A percentile compares a stretch with the other conserved stretches of the same genome.
Evolutionary conservation across 1,284 basidiomycete genomes (phyloP).

Genomic region (Ustilago nuda): DNA sequence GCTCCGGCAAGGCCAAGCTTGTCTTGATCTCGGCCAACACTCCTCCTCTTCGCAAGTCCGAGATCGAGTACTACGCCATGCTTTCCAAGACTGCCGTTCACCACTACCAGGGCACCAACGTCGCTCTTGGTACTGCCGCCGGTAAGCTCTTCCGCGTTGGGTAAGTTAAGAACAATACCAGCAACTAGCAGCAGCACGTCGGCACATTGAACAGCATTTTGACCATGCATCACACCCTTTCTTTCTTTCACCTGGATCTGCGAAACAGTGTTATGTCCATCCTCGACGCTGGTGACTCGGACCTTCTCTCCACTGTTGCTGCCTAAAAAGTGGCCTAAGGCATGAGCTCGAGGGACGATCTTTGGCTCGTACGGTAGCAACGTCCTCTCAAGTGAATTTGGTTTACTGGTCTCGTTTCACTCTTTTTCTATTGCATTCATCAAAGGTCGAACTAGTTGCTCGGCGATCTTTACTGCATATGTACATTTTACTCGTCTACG

Average conservation of each 20-base stretch:
- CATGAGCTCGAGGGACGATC: constrained; percentile 24
- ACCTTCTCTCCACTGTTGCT: constrained; percentile 75
- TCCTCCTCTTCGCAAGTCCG: constrained; percentile 97
- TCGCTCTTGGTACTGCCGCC: constrained; percentile 98
- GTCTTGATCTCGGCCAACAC: constrained; percentile 99
- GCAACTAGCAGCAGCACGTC: not conserved
- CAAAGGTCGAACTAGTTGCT: constrained; percentile 23
- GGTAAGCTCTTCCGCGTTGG: constrained; percentile 99
- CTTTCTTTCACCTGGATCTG: not conserved
- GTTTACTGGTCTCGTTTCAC: not conserved
- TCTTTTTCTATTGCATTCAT: not conserved
- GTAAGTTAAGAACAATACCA: constrained; percentile 72
- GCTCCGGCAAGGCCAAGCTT: constrained; percentile 98
- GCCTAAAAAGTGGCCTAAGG: constrained; percentile 54
- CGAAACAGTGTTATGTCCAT: constrained; percentile 85
- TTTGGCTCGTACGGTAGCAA: constrained; percentile 24
- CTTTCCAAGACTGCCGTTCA: constrained; percentile 93
- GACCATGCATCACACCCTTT: constrained; percentile 1
- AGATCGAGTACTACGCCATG: constrained; percentile 99
- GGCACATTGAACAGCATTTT: constrained; percentile 6
- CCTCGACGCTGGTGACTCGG: constrained; percentile 95
- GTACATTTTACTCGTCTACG: constrained; percentile 19
- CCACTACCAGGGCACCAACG: constrained; percentile 91
- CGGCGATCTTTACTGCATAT: constrained; percentile 9
- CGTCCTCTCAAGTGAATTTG: constrained; percentile 27